Percentiles rank a stretch among this genome's conserved stretches.
Conservation (phyloP, 2,329 filamentous ascomycete genomes). For the Knufia fluminis region DNA sequence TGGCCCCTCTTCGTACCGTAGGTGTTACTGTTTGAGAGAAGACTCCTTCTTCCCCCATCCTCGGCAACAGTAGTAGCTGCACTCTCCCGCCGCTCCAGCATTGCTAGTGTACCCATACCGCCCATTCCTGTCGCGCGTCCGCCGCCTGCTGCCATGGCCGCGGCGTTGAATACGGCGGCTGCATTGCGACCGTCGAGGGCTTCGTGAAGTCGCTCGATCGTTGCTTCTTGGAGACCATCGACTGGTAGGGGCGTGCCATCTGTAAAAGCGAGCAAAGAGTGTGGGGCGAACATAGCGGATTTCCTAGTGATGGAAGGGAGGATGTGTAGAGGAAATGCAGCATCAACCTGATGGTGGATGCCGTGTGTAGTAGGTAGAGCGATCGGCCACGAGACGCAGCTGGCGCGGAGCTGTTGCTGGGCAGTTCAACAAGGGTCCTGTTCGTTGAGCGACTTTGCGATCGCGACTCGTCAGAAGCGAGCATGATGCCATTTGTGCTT, state of each 20-base stretch:
- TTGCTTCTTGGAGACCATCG: conserved; percentile 83
- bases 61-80: conserved; percentile 15
- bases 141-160: conserved; percentile 93
- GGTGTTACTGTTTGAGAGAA: background rate
- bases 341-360: conserved; percentile 78
- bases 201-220: conserved; percentile 81
- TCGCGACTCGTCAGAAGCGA: conserved; percentile 9
- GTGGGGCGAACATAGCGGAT: conserved; percentile 80
- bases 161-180: conserved; percentile 94
- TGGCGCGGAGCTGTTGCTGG: conserved; percentile 44
- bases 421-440: conserved; percentile 36
- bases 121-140: conserved; percentile 56
- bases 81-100: conserved; percentile 29
- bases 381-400: conserved; percentile 65
- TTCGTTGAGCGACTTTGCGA: conserved; percentile 21
- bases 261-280: conserved; percentile 93
- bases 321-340: conserved; percentile 93
- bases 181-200: conserved; percentile 88
- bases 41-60: background rate
- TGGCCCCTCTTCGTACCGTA: conserved; percentile 15
- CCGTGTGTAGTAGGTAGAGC: conserved; percentile 86
- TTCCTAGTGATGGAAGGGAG: conserved; percentile 65
- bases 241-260: conserved; percentile 88
- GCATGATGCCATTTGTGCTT: conserved; percentile 30
- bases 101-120: conserved; percentile 30